phyloP scores from a whole-genome alignment of 148 eudicot species.

The Suaeda aralocaspica region DNA sequence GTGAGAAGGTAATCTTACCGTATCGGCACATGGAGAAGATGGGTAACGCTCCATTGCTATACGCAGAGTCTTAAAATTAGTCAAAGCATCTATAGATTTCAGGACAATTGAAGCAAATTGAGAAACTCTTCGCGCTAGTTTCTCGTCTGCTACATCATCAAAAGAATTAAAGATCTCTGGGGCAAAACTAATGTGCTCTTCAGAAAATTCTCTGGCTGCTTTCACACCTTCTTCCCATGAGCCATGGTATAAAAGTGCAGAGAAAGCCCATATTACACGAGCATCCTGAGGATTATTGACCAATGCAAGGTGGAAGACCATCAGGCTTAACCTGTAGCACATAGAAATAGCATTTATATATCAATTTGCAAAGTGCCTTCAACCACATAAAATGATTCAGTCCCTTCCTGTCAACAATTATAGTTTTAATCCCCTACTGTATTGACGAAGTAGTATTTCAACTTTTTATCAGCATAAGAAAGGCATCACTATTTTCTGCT shows the following conservation, averaged over 20 bases:
- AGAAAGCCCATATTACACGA: conserved; percentile 61
- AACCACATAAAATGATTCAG: not conserved
- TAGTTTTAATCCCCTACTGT: not conserved
- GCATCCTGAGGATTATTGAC: conserved; percentile 64
- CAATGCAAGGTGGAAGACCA: conserved; percentile 77
- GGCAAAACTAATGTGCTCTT: conserved; percentile 27
- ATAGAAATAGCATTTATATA: not conserved
- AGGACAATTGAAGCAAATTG: conserved; percentile 40
- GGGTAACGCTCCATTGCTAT: conserved; percentile 55
- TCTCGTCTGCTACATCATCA: conserved; percentile 42
- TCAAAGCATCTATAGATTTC: conserved; percentile 46
- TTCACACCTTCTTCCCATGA: conserved; percentile 58
- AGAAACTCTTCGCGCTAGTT: conserved; percentile 55
- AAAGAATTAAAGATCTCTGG: conserved; percentile 54
- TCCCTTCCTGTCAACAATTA: not conserved
- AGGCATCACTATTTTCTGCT: not conserved
- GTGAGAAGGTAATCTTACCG: conserved; percentile 40
- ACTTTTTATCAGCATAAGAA: not conserved
- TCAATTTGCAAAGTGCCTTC: not conserved
- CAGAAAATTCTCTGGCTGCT: conserved; percentile 50
- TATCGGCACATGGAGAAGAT: conserved; percentile 36
- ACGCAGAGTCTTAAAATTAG: conserved; percentile 35
- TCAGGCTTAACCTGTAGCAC: conserved; percentile 62
- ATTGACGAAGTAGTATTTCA: not conserved
- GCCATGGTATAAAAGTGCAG: conserved; percentile 65